Evolutionary conservation across 1,139 yeast species (phyloP).

Genomic region (Candida neerlandica): DNA sequence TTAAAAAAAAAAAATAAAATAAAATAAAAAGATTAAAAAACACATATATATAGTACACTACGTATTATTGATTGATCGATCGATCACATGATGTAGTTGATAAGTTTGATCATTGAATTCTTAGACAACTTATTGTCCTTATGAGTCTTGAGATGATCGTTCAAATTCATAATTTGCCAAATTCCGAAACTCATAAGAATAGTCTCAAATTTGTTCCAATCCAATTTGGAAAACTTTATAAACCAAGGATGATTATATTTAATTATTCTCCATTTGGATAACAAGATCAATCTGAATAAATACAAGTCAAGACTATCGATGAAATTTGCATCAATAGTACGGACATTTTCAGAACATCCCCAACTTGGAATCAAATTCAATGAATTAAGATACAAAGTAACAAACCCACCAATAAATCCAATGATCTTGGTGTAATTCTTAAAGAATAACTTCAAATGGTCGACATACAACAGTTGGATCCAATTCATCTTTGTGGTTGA

Average conservation of each 20-base stretch:
- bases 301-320: conserved; percentile 37
- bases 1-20: background rate
- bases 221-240: conserved; percentile 23
- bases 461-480: conserved; percentile 16
- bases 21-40: background rate
- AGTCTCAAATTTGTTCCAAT: conserved; percentile 42
- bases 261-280: conserved; percentile 47
- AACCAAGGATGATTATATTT: conserved; percentile 44
- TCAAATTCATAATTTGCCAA: conserved; percentile 43
- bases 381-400: conserved; percentile 31
- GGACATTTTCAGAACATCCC: conserved; percentile 21
- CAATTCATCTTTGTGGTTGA: conserved; percentile 1
- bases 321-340: conserved; percentile 22
- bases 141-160: conserved; percentile 30
- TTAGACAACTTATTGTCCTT: conserved; percentile 22
- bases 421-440: conserved; percentile 38
- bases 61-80: background rate
- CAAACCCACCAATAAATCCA: conserved; percentile 39
- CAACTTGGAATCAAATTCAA: conserved; percentile 28
- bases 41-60: background rate
- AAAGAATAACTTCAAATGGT: conserved; percentile 30
- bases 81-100: conserved; percentile 23
- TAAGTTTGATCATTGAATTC: conserved; percentile 22
- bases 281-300: conserved; percentile 35
- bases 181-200: conserved; percentile 40